Evolutionary conservation across 805 yeast genomes (phyloP), one percentile per base, ranked within the genome.

Genomic region (Zygotorulaspora chibaensis): DNA sequence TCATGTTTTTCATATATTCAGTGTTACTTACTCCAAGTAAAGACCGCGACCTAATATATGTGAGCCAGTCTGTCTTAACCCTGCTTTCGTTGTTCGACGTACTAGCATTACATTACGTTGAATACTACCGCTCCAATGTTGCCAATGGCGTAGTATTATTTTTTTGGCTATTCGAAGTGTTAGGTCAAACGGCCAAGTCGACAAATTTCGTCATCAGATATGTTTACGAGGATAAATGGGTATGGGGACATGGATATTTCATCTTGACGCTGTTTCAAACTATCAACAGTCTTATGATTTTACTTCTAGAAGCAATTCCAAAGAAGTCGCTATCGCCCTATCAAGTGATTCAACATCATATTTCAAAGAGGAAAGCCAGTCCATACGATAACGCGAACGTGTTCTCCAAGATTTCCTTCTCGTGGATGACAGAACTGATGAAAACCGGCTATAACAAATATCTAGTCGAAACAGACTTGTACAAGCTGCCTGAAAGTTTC

Each of bases 341-440:
- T 44, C 79, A 75, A 42, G 64, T 65, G 20, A 49, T 67, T 6
- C 61, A 55, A 36, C 61, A 64, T 38, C 63, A 58, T 26, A 46
- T 51, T 15, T 50, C 62, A 2, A 52, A 57, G 35, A 60, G 61
- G 42, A 65, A 65, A 45, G 56, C 54, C 12, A 64, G 57, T 47
- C 76, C 75, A 16, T 66, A 63, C 34, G 72, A 70, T 51, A 57
- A 62, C 15, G 75, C 77, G 2, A 82, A 90, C 61, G 69, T 89
- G 12, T 79, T 91, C 52, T 83, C 95, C 2, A 72, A 77, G 42
- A 70, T 91, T 42, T 83, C 95, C 0, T 91, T 93, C 63, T 69
- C 81, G 23, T 93, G 99, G 98, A 87, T 93, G 95, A 81, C 88
- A 16, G 80, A 77, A 1, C 69, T 93, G 57, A 87, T 93, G 83